These are phyloP conservation scores for Cerrena zonata DNA, from an alignment of 1,284 basidiomycete species.

Conservation along the genomic window DNA sequence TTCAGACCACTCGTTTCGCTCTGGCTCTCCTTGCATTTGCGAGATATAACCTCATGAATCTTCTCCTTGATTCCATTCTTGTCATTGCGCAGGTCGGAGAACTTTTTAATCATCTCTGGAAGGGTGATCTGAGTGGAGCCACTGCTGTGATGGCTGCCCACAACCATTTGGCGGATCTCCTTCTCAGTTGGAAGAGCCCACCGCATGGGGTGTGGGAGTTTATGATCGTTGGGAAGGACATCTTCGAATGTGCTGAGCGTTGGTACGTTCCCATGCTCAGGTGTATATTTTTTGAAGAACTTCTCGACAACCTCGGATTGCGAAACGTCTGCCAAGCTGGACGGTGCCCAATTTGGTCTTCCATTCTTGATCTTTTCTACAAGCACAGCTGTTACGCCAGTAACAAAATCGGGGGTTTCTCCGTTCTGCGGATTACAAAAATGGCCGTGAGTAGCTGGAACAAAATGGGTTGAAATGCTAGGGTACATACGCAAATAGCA, in stretches of 20 bases:
- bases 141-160: slow-evolving; percentile 49
- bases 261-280: slow-evolving; percentile 35
- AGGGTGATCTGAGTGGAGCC: slow-evolving; percentile 53
- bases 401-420: slow-evolving; percentile 75
- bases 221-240: slow-evolving; percentile 13
- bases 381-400: slow-evolving; percentile 74
- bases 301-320: slow-evolving; percentile 44
- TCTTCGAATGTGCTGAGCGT: slow-evolving; percentile 41
- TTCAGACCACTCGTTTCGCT: slow-evolving; percentile 45
- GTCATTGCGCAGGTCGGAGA: slow-evolving; percentile 39
- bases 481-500: slow-evolving; percentile 67
- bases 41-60: slow-evolving; percentile 62
- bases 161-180: slow-evolving; percentile 59
- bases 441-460: slow-evolving; percentile 8
- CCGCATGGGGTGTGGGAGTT: slow-evolving; percentile 39
- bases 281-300: slow-evolving; percentile 50
- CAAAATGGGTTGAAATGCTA: no score
- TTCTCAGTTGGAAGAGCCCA: slow-evolving; percentile 66
- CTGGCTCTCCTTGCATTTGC: slow-evolving; percentile 54
- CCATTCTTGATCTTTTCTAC: slow-evolving; percentile 51
- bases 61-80: slow-evolving; percentile 74
- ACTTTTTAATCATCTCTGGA: slow-evolving; percentile 55
- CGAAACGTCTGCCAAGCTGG: slow-evolving; percentile 52
- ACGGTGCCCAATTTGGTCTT: slow-evolving; percentile 65
- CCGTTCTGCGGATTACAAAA: slow-evolving; percentile 49